These are phyloP conservation scores for Metschnikowia reukaufii DNA, from an alignment of 805 yeast genomes.

Conservation along the genomic window DNA sequence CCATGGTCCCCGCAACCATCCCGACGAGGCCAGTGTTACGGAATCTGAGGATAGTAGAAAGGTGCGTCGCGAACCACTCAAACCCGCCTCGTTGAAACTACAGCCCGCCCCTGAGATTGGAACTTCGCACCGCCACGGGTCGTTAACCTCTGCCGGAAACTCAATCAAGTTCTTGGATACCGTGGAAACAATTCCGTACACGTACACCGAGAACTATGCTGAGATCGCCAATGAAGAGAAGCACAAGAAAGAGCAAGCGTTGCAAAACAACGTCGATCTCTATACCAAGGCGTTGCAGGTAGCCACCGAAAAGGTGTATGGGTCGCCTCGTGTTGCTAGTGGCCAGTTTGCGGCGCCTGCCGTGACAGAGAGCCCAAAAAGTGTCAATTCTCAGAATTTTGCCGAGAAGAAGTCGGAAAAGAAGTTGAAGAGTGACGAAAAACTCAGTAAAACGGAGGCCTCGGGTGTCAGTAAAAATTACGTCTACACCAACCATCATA, in stretches of 20 bases:
- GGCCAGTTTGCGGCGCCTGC: neutral
- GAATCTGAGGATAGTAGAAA: neutral
- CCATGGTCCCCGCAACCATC: too few relatives aligned
- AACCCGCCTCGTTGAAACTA: slow-evolving; percentile 9
- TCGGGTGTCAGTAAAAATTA: slow-evolving; percentile 18
- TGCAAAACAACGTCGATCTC: slow-evolving; percentile 48
- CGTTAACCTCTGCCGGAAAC: slow-evolving; percentile 26
- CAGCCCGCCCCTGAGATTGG: slow-evolving; percentile 10
- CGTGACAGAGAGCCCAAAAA: neutral
- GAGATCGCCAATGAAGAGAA: slow-evolving; percentile 11
- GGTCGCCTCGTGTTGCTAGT: slow-evolving; percentile 20
- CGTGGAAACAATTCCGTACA: slow-evolving; percentile 37
- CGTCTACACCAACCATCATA: slow-evolving; percentile 20
- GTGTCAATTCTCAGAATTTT: slow-evolving; percentile 5
- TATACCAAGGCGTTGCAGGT: slow-evolving; percentile 55
- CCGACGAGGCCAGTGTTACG: too few relatives aligned
- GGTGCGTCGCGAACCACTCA: neutral
- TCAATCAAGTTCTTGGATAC: slow-evolving; percentile 40
- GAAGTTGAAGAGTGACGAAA: slow-evolving; percentile 14
- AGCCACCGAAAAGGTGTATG: slow-evolving; percentile 59
- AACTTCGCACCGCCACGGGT: slow-evolving; percentile 7
- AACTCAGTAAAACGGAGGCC: slow-evolving; percentile 13
- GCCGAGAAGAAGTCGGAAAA: slow-evolving; percentile 15
- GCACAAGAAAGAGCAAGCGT: slow-evolving; percentile 14
- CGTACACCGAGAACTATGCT: slow-evolving; percentile 6